Conservation (phyloP, 768 basidiomycete genomes). For the Cyclocybe cylindracea region DNA sequence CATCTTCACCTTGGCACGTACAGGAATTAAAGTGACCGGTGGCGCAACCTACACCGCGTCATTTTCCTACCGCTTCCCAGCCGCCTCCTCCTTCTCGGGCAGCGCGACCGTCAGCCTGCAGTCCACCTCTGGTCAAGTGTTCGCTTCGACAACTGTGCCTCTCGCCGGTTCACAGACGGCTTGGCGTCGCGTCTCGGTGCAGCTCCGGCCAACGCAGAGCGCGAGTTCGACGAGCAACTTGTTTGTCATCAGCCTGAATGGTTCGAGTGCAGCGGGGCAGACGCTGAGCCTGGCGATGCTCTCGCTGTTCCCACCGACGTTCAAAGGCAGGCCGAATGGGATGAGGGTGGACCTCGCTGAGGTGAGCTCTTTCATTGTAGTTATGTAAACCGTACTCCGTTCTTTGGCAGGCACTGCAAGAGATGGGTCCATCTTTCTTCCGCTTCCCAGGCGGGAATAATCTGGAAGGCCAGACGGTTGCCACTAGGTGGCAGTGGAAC, state of each 20-base stretch:
- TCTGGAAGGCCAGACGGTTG: constrained; percentile 58
- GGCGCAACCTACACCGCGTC: constrained; percentile 58
- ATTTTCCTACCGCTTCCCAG: constrained; percentile 59
- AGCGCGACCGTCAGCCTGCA: constrained; percentile 46
- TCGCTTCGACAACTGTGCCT: constrained; percentile 40
- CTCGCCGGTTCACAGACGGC: constrained; percentile 43
- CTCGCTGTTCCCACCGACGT: constrained; percentile 70
- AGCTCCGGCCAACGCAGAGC: constrained; percentile 41
- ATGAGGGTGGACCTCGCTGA: constrained; percentile 62
- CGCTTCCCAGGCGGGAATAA: constrained; percentile 73
- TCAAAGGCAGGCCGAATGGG: constrained; percentile 59
- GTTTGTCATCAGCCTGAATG: constrained; percentile 56
- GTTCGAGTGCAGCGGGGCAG: constrained; percentile 36
- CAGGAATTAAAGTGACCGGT: constrained; percentile 57
- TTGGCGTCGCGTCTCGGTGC: constrained; percentile 50
- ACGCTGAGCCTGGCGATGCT: constrained; percentile 61
- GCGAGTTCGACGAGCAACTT: constrained; percentile 45
- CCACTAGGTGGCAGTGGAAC: constrained; percentile 67
- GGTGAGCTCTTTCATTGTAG: constrained; percentile 27
- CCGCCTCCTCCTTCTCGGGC: constrained; percentile 39
- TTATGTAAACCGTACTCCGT: neutral
- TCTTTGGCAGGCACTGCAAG: constrained; percentile 44
- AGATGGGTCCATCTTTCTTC: constrained; percentile 61
- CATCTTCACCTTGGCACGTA: neutral
- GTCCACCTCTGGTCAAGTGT: constrained; percentile 40